Conservation (phyloP, 2,329 filamentous ascomycete genomes). For the Coccinonectria pachysandricola region DNA sequence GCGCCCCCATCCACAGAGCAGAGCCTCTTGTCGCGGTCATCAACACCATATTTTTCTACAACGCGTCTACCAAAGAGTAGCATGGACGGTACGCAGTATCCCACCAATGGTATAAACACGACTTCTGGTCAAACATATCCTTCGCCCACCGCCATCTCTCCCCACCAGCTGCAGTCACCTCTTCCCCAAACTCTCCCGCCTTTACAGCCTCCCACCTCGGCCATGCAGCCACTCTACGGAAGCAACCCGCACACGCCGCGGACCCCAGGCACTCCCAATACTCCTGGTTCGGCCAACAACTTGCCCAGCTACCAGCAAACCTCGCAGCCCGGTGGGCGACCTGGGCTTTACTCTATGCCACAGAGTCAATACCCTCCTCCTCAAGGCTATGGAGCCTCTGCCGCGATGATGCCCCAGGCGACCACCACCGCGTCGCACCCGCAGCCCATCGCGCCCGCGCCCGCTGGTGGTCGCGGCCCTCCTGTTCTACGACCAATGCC, state of each 20-base stretch:
- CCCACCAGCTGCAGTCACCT: constrained; percentile 41
- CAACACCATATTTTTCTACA: constrained; percentile 17
- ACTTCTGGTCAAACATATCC: constrained; percentile 39
- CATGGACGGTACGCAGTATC: constrained; percentile 46
- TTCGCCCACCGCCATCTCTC: constrained; percentile 40
- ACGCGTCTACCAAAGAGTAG: constrained; percentile 29
- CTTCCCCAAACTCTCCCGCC: constrained; percentile 46
- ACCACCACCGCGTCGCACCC: constrained; percentile 59
- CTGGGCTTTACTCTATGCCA: constrained; percentile 44
- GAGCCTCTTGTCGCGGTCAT: constrained; percentile 13
- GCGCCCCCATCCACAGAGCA: constrained; percentile 4
- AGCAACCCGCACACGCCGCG: constrained; percentile 52
- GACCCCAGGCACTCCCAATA: constrained; percentile 53
- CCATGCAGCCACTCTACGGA: constrained; percentile 40
- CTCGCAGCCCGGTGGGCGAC: constrained; percentile 36
- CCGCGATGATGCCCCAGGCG: constrained; percentile 55
- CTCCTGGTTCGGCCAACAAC: constrained; percentile 43
- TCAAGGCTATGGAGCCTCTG: constrained; percentile 45
- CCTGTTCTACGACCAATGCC: constrained; percentile 62
- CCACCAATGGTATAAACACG: constrained; percentile 46
- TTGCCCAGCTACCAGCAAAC: constrained; percentile 45
- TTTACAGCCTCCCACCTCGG: constrained; percentile 36
- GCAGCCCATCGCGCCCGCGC: constrained; percentile 66
- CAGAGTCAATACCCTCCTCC: constrained; percentile 44
- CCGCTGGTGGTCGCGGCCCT: constrained; percentile 44